Percentiles rank a stretch among this genome's conserved stretches.
Evolutionary conservation across 768 basidiomycete species (phyloP).

Genomic region (Termitomyces sp.): DNA sequence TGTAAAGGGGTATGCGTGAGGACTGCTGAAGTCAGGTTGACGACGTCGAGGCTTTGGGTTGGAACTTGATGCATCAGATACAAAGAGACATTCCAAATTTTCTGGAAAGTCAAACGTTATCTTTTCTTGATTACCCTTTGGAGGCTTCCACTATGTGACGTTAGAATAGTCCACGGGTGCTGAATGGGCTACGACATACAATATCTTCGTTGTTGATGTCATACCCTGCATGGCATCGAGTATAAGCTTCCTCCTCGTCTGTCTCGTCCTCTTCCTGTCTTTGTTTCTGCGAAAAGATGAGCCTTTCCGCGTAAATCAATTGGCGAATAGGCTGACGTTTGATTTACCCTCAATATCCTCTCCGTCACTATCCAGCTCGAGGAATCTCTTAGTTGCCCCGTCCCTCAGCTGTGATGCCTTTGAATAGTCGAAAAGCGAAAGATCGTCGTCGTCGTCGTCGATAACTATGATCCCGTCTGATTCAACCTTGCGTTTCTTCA

Average conservation of each 20-base stretch:
- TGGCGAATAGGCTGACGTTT: conserved; percentile 4
- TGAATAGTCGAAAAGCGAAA: not conserved
- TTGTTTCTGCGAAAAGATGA: conserved; percentile 1
- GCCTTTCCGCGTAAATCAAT: not conserved
- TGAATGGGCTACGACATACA: conserved; percentile 11
- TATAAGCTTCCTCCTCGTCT: conserved; percentile 11
- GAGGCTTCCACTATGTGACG: conserved; percentile 13
- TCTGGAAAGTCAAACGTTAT: conserved; percentile 8
- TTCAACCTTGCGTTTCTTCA: not conserved
- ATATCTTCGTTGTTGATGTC: conserved; percentile 20
- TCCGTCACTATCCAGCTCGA: conserved; percentile 14
- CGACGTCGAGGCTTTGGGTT: not conserved
- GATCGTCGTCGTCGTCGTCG: not conserved
- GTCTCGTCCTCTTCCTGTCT: conserved; percentile 1
- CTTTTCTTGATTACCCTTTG: conserved; percentile 8
- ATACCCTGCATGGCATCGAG: conserved; percentile 15
- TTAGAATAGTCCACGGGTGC: not conserved
- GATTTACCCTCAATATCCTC: conserved; percentile 6
- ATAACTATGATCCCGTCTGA: not conserved
- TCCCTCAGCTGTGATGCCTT: not conserved
- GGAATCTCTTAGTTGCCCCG: not conserved
- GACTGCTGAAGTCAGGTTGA: conserved; percentile 9
- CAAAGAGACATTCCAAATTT: not conserved
- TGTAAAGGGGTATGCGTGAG: not conserved
- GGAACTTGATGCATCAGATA: conserved; percentile 4